These are phyloP conservation scores for Boechera divaricarpa DNA, from an alignment of 345 rosid species.

Conservation along the genomic window DNA sequence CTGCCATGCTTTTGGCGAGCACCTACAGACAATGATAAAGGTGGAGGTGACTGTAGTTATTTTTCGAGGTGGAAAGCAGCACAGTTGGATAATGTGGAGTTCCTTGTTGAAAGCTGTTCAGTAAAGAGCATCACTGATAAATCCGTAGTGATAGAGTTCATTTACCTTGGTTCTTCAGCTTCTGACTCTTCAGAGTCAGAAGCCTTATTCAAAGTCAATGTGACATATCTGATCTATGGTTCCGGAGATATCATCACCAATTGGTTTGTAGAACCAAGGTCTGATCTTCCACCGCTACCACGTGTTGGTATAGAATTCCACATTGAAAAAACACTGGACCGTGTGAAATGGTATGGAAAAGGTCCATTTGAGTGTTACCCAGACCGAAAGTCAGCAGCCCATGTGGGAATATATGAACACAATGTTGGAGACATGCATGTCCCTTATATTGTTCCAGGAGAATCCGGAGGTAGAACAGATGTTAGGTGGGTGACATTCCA, in stretches of 20 bases:
- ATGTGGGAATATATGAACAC: slow-evolving; percentile 70
- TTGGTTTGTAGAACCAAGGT: slow-evolving; percentile 64
- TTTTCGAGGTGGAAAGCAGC: slow-evolving; percentile 88
- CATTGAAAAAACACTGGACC: slow-evolving; percentile 71
- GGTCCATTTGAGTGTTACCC: slow-evolving; percentile 99
- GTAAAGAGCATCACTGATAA: slow-evolving; percentile 51
- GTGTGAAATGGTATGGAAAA: slow-evolving; percentile 82
- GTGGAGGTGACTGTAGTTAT: slow-evolving; percentile 79
- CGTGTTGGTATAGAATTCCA: slow-evolving; percentile 87
- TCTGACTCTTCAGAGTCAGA: slow-evolving; percentile 46
- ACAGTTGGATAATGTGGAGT: slow-evolving; percentile 53
- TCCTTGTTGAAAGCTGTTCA: slow-evolving; percentile 70
- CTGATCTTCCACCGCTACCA: slow-evolving; percentile 87
- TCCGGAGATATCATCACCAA: slow-evolving; percentile 82
- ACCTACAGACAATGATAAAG: slow-evolving; percentile 95
- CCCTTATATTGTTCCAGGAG: slow-evolving; percentile 95
- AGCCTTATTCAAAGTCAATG: slow-evolving; percentile 60
- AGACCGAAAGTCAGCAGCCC: slow-evolving; percentile 95
- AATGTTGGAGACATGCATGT: slow-evolving; percentile 81
- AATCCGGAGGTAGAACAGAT: slow-evolving; percentile 89
- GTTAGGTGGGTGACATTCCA: slow-evolving; percentile 89
- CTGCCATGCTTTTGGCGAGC: slow-evolving; percentile 97
- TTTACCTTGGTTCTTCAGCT: slow-evolving; percentile 50
- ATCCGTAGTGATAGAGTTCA: slow-evolving; percentile 57
- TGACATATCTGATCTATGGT: slow-evolving; percentile 63